These are phyloP conservation scores for Tausonia pullulans DNA, from an alignment of 1,284 basidiomycete genomes.

Conservation along the genomic window DNA sequence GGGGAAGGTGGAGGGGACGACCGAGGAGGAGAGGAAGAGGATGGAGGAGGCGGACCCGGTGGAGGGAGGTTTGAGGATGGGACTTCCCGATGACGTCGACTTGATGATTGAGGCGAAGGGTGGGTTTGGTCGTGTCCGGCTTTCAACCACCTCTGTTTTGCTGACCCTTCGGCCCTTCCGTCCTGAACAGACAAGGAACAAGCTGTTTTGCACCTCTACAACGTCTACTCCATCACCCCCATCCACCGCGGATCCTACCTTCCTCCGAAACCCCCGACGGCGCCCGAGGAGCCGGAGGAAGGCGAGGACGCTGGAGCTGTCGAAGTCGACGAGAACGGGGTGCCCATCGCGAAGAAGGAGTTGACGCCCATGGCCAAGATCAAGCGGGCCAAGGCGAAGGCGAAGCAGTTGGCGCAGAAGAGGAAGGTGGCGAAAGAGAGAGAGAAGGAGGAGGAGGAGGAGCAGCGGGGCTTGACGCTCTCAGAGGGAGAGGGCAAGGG, in stretches of 20 bases:
- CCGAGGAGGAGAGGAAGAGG: constrained; percentile 2
- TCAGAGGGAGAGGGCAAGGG: constrained; percentile 18
- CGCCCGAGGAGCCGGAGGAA: background rate
- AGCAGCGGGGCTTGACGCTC: constrained; percentile 19
- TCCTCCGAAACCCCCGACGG: background rate
- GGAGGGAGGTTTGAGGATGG: constrained; percentile 12
- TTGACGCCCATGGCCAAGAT: constrained; percentile 25
- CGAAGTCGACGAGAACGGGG: constrained; percentile 34
- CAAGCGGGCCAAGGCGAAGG: constrained; percentile 19
- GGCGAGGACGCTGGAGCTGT: constrained; percentile 34
- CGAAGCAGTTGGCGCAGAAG: constrained; percentile 19
- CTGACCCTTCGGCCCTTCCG: background rate
- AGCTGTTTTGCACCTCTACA: constrained; percentile 72
- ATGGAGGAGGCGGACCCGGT: background rate
- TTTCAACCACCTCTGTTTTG: background rate
- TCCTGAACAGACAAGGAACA: constrained; percentile 62
- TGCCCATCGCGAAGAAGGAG: constrained; percentile 34
- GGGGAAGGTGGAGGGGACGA: background rate
- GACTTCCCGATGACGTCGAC: constrained; percentile 59
- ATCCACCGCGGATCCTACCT: constrained; percentile 43
- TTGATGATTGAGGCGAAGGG: constrained; percentile 67
- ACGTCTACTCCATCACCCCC: constrained; percentile 59
- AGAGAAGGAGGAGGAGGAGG: constrained; percentile 40
- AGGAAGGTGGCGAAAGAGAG: constrained; percentile 36
- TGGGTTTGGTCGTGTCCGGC: background rate